Evolutionary conservation across 2,329 filamentous ascomycete genomes (phyloP).

Genomic region (Hypocrella siamensis): DNA sequence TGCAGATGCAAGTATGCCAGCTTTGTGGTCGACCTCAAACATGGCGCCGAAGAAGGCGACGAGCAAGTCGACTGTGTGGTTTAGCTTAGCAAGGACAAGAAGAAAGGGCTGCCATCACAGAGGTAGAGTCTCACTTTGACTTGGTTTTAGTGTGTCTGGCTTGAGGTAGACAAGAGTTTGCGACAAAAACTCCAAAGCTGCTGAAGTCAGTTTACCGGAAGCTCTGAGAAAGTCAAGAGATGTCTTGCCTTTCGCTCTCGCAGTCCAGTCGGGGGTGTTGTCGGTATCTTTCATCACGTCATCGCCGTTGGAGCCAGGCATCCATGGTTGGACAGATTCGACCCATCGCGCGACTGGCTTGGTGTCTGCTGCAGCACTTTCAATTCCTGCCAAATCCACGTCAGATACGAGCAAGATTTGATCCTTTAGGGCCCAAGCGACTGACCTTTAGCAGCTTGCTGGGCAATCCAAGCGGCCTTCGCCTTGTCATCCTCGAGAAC

Average conservation of each 20-base stretch:
- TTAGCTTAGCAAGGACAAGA: not conserved
- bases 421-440: not conserved
- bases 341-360: constrained; percentile 38
- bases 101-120: not conserved
- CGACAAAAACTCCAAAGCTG: constrained; percentile 41
- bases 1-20: constrained; percentile 38
- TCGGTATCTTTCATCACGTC: constrained; percentile 21
- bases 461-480: constrained; percentile 22
- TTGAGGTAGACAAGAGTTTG: constrained; percentile 33
- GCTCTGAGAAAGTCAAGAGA: not conserved
- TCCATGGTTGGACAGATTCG: constrained; percentile 38
- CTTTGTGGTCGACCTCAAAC: constrained; percentile 43
- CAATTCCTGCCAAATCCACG: constrained; percentile 21
- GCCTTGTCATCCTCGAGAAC: constrained; percentile 34
- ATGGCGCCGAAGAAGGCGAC: constrained; percentile 41
- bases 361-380: constrained; percentile 24
- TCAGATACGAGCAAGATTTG: not conserved
- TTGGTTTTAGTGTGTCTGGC: constrained; percentile 27
- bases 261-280: constrained; percentile 33
- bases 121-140: constrained; percentile 25
- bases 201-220: not conserved
- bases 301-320: constrained; percentile 26
- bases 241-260: constrained; percentile 31
- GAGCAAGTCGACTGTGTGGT: constrained; percentile 23
- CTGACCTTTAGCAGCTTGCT: constrained; percentile 28